Base-by-base conservation (phyloP, 306 rosid species). In the Malus asiatica region DNA sequence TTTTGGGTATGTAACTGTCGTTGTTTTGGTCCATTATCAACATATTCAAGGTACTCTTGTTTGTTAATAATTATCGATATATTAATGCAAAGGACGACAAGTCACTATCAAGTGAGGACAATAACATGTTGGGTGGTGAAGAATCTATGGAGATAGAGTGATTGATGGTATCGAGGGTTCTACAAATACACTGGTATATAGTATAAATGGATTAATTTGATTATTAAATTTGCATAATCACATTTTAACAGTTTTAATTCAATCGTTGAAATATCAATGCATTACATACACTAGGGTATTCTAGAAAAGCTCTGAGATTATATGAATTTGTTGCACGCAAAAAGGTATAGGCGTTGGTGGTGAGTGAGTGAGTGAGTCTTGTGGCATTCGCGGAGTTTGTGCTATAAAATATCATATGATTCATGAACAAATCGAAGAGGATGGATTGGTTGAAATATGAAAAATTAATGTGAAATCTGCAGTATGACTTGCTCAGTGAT, bases 371-470 rank as follows among this genome's bases (percentile, higher is more conserved):
- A 30, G 18, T 44, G 70, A 35, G 13, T 68, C 70, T 61, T 75
- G 76, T 40, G 66, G 53, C 35, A 3, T 72, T 79, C 84, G 79
- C 81, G 84, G 77, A 78, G 58, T 60, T 67, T 72, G 70, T 45
- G 71, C 61, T 53, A 25, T 35, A 0, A 22, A 9, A 65, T 45
- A 18, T 76, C 71, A 71, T 66, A 63, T 11, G 80, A 15, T 33
- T 79, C 80, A 46, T 71, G 80, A 57, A 23, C 46, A 13, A 38
- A 13, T 3, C 11, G 63, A 62, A 57, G 25, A 9, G 64, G 32
- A 25, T 23, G 32, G 25, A 35, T 19, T 33, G 44, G 71, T 78
- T 78, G 70, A 69, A 42, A 55, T 55, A 19, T 35, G 46, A 20
- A 58, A 74, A 68, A 64, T 55, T 69, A 44, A 32, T 74, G 55